Evolutionary conservation across 108 stramenopile species (phyloP).

Genomic region (Tribonema minus): DNA sequence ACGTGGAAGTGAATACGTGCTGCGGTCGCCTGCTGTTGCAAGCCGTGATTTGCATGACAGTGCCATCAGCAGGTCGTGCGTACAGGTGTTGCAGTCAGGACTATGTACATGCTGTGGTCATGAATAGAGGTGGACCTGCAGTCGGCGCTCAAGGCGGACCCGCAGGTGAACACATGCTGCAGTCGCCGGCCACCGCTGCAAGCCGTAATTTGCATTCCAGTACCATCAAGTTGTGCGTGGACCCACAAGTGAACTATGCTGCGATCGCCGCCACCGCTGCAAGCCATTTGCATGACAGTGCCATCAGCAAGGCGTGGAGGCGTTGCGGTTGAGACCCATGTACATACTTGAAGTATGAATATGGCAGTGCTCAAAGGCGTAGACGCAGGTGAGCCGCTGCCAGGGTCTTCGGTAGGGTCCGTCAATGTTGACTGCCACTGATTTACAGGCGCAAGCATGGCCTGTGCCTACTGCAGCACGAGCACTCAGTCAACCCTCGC

Average conservation of each 20-base stretch:
- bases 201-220: too few species aligned
- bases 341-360: background rate
- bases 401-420: too few species aligned
- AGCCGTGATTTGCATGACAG: background rate
- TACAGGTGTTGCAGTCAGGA: background rate
- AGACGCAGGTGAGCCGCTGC: background rate
- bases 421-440: too few species aligned
- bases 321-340: background rate
- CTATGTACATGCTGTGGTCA: background rate
- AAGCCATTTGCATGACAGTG: background rate
- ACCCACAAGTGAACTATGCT: background rate
- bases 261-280: background rate
- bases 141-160: background rate
- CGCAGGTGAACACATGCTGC: background rate
- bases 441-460: too few species aligned
- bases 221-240: too few species aligned
- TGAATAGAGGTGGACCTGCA: background rate
- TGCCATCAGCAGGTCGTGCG: background rate
- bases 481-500: too few species aligned
- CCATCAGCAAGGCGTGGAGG: background rate
- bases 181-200: too few species aligned
- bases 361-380: background rate
- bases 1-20: background rate
- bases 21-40: background rate
- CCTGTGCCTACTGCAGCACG: too few species aligned